These are phyloP conservation scores for Leishmania tropica DNA, from an alignment of 208 protist species.

Conservation along the genomic window DNA sequence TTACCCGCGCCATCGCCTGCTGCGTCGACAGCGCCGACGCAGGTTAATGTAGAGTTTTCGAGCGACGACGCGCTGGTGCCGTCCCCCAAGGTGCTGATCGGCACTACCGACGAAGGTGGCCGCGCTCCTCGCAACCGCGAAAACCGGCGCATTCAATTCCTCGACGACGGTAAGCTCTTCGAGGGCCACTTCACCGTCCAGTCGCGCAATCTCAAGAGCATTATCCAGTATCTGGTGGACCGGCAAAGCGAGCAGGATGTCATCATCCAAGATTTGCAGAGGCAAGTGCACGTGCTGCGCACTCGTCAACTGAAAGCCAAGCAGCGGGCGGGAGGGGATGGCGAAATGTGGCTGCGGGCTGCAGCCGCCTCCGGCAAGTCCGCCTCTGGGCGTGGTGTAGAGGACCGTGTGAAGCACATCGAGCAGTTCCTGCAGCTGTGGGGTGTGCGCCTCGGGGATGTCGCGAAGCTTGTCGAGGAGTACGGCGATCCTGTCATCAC, in stretches of 20 bases:
- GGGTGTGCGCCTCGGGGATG: constrained; percentile 65
- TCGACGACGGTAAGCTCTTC: constrained; percentile 90
- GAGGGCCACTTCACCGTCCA: constrained; percentile 90
- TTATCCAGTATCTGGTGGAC: constrained; percentile 81
- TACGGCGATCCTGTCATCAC: constrained; percentile 82
- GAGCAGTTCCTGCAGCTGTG: constrained; percentile 80
- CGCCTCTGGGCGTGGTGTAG: constrained; percentile 33
- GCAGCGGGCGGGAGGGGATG: constrained; percentile 26
- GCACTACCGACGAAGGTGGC: constrained; percentile 33
- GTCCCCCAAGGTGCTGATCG: constrained; percentile 11
- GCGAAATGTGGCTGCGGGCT: constrained; percentile 4
- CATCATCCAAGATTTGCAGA: constrained; percentile 80
- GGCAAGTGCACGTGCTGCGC: constrained; percentile 71
- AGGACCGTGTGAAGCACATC: constrained; percentile 51
- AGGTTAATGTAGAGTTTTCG: constrained; percentile 21
- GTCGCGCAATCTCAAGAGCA: constrained; percentile 75
- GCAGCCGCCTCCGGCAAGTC: background rate
- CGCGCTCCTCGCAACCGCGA: constrained; percentile 35
- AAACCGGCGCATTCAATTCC: constrained; percentile 61
- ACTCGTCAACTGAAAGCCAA: constrained; percentile 28
- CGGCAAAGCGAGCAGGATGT: constrained; percentile 75
- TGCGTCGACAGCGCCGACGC: background rate
- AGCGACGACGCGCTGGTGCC: constrained; percentile 23
- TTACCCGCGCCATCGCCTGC: background rate
- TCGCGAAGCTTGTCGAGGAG: constrained; percentile 62